Evolutionary conservation across 148 eudicot species (phyloP).

Genomic region (Dianthus caryophyllus): DNA sequence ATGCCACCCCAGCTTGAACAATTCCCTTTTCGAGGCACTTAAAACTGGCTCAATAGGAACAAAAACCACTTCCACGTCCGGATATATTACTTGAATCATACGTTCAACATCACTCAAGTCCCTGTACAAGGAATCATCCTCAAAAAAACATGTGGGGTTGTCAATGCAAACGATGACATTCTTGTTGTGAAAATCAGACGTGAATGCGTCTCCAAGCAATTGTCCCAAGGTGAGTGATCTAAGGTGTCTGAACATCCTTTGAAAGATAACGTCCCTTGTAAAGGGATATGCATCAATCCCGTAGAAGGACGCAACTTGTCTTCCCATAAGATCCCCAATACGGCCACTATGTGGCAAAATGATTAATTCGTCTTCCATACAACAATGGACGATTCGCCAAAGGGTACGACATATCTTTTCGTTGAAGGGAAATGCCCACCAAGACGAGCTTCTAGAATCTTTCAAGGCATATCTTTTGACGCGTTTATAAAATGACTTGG

Average conservation of each 20-base stretch:
- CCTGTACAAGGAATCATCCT: not conserved
- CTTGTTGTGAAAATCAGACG: not conserved
- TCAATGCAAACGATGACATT: not conserved
- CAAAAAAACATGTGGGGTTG: not conserved
- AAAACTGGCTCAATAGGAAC: not conserved
- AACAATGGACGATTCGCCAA: not conserved
- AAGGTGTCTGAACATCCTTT: not conserved
- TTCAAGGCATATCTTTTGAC: constrained; percentile 3
- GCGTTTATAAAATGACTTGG: not conserved
- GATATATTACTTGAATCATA: not conserved
- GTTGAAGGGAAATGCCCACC: constrained; percentile 4
- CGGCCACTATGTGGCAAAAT: not conserved
- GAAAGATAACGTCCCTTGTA: not conserved
- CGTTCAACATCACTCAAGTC: not conserved
- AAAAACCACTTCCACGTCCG: not conserved
- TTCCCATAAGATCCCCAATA: constrained; percentile 4
- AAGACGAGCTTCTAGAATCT: not conserved
- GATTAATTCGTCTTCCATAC: not conserved
- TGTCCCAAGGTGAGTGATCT: not conserved
- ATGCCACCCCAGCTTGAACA: too few relatives aligned
- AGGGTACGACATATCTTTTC: constrained; percentile 4
- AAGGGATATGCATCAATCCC: constrained; percentile 2
- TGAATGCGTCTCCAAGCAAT: not conserved
- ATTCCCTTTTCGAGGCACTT: too few relatives aligned
- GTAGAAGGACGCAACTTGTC: not conserved